These are phyloP conservation scores for Torulaspora microellipsoides DNA, from an alignment of 805 yeast species.

Conservation along the genomic window DNA sequence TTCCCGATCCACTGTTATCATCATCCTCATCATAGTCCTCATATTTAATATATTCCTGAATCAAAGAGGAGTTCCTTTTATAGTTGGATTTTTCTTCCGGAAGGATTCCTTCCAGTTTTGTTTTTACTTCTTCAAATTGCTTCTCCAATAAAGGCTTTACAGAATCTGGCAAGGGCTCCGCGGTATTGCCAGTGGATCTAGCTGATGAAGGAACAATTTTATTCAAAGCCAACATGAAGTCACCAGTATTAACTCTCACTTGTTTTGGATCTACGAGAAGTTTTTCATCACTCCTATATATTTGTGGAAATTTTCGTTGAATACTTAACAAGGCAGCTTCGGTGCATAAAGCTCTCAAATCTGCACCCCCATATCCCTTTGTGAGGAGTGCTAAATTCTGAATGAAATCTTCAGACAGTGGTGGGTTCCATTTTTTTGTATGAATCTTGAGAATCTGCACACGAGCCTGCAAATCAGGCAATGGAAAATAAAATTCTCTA, in stretches of 20 bases:
- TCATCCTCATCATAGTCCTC: slow-evolving; percentile 29
- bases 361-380: slow-evolving; percentile 98
- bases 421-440: slow-evolving; percentile 85
- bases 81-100: slow-evolving; percentile 42
- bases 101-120: slow-evolving; percentile 50
- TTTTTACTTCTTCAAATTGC: slow-evolving; percentile 44
- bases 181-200: slow-evolving; percentile 66
- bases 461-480: slow-evolving; percentile 80
- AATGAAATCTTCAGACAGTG: slow-evolving; percentile 53
- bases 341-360: slow-evolving; percentile 86
- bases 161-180: slow-evolving; percentile 75
- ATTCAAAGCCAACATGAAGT: slow-evolving; percentile 79
- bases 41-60: slow-evolving; percentile 34
- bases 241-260: slow-evolving; percentile 71
- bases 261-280: slow-evolving; percentile 64
- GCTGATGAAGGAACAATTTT: slow-evolving; percentile 91
- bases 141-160: slow-evolving; percentile 58
- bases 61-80: slow-evolving; percentile 26
- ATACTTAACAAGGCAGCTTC: slow-evolving; percentile 92
- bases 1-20: slow-evolving; percentile 33
- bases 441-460: slow-evolving; percentile 77
- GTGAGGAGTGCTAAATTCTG: slow-evolving; percentile 71
- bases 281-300: slow-evolving; percentile 71
- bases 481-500: slow-evolving; percentile 91
- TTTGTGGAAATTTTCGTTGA: slow-evolving; percentile 90